These are phyloP conservation scores for Nicotiana paniculata DNA, from an alignment of 257 asterid genomes.

Conservation along the genomic window DNA sequence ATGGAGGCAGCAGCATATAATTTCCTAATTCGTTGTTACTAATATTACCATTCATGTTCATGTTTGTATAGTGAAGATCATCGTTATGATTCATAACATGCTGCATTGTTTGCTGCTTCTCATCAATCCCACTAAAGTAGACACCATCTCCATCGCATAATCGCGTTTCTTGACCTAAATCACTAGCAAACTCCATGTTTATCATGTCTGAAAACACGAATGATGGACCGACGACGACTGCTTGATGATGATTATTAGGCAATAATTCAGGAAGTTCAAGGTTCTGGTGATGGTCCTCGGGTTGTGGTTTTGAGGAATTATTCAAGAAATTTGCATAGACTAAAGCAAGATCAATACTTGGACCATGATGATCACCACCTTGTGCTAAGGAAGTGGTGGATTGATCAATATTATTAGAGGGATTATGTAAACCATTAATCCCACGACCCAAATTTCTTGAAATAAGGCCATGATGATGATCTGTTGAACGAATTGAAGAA, in stretches of 20 bases:
- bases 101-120: conserved; percentile 3
- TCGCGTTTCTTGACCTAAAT: conserved; percentile 10
- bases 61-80: neutral
- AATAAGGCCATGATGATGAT: neutral
- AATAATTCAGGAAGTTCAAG: neutral
- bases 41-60: neutral
- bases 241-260: neutral
- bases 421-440: neutral
- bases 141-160: conserved; percentile 9
- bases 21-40: neutral
- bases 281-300: neutral
- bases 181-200: neutral
- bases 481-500: neutral
- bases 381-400: conserved; percentile 7
- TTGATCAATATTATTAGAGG: neutral
- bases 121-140: conserved; percentile 18
- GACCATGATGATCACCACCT: neutral
- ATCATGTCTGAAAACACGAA: conserved; percentile 17
- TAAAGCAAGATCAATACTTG: conserved; percentile 52
- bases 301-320: conserved; percentile 6
- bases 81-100: neutral
- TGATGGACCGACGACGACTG: neutral
- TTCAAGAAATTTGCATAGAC: conserved; percentile 63
- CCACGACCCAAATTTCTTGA: conserved; percentile 6
- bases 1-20: conserved; percentile 27